Conservation (phyloP, 2,329 filamentous ascomycete genomes). For the Hortaea werneckii region DNA sequence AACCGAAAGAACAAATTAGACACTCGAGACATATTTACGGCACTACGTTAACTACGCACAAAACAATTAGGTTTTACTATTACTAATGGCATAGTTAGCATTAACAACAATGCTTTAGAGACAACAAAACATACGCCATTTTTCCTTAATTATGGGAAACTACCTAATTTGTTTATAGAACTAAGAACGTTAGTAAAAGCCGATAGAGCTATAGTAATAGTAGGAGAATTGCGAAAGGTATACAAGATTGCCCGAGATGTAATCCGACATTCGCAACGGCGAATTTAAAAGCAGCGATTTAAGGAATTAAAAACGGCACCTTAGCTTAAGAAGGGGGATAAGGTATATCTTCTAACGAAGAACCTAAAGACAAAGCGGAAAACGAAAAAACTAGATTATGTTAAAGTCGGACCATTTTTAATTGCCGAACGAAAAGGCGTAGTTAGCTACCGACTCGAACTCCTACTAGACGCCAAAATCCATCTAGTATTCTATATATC, state of each 20-base stretch:
- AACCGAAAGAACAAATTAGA: not conserved
- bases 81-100: constrained; percentile 16
- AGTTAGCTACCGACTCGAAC: constrained; percentile 1
- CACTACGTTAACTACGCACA: constrained; percentile 1
- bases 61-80: constrained; percentile 5
- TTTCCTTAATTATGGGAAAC: constrained; percentile 10
- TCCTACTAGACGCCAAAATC: not conserved
- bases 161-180: constrained; percentile 2
- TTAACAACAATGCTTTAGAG: constrained; percentile 12
- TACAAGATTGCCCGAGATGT: not conserved
- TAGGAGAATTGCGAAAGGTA: not conserved
- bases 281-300: not conserved
- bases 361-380: constrained; percentile 7
- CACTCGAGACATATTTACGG: constrained; percentile 1
- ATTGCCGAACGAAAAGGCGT: not conserved
- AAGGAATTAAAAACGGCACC: constrained; percentile 2
- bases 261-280: not conserved
- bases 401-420: constrained; percentile 10
- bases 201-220: constrained; percentile 1
- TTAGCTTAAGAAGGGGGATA: constrained; percentile 10
- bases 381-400: constrained; percentile 10
- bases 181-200: not conserved
- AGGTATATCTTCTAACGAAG: constrained; percentile 9
- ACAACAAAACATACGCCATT: constrained; percentile 12
- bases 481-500: constrained; percentile 1